A percentile compares a stretch with the other conserved stretches of the same genome.
phyloP scores from a whole-genome alignment of 75 land plant genomes.

The Adiantum capillusveneris region DNA sequence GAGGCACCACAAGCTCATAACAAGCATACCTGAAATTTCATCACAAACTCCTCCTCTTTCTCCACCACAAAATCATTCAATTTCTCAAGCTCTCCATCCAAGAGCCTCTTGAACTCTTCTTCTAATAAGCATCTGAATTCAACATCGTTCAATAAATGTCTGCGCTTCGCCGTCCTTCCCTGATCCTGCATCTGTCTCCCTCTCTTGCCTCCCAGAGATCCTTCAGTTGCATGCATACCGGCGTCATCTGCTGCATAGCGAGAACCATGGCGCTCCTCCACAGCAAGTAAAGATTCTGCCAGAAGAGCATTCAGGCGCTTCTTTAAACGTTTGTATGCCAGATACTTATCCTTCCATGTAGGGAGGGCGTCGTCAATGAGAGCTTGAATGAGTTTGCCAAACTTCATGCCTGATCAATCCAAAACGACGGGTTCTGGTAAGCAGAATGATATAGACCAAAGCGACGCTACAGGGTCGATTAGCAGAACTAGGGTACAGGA shows the following conservation, averaged over 20 bases:
- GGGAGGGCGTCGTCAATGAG: conserved; percentile 21
- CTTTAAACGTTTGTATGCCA: conserved; percentile 30
- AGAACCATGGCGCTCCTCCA: background rate
- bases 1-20: too few species aligned
- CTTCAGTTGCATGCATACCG: background rate
- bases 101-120: conserved; percentile 5
- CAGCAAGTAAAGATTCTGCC: background rate
- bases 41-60: conserved; percentile 11
- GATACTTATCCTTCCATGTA: conserved; percentile 30
- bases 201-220: background rate
- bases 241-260: background rate
- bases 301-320: conserved; percentile 19
- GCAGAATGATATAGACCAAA: too few species aligned
- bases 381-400: conserved; percentile 1
- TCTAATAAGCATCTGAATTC: background rate
- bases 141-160: background rate
- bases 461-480: too few species aligned
- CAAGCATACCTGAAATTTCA: conserved; percentile 9
- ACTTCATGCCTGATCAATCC: conserved; percentile 4
- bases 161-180: background rate
- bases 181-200: background rate
- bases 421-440: too few species aligned
- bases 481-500: too few species aligned
- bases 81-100: conserved; percentile 7
- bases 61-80: conserved; percentile 8